Percentiles rank a stretch among this genome's conserved stretches.
These are phyloP conservation scores for Guyanaporus albipodus DNA, from an alignment of 768 basidiomycete genomes.

Conservation along the genomic window DNA sequence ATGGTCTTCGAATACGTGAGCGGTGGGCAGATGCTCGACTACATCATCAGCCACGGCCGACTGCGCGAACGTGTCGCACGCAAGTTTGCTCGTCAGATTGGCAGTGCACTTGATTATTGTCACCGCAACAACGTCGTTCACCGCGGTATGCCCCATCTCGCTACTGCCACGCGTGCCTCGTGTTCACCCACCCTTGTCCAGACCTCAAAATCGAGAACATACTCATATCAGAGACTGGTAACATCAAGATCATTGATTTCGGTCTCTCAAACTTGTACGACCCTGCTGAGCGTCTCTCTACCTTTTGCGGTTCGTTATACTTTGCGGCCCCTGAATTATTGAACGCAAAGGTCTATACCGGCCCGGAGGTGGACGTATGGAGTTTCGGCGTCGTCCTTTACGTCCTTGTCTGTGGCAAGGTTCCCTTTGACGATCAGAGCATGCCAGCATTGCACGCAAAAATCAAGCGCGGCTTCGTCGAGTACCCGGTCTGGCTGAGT, in stretches of 20 bases:
- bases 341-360: slow-evolving; percentile 94
- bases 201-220: slow-evolving; percentile 99
- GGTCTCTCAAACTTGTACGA: slow-evolving; percentile 95
- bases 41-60: slow-evolving; percentile 97
- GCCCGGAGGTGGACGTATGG: slow-evolving; percentile 99
- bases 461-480: slow-evolving; percentile 95
- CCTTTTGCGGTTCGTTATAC: slow-evolving; percentile 97
- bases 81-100: slow-evolving; percentile 97
- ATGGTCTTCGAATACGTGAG: slow-evolving; percentile 99
- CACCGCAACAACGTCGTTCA: slow-evolving; percentile 98
- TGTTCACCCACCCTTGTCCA: slow-evolving; percentile 1
- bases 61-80: slow-evolving; percentile 92
- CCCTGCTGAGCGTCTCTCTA: slow-evolving; percentile 75
- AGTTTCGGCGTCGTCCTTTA: slow-evolving; percentile 98
- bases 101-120: slow-evolving; percentile 93
- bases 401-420: slow-evolving; percentile 96
- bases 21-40: slow-evolving; percentile 99
- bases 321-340: slow-evolving; percentile 98
- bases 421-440: slow-evolving; percentile 98
- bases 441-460: slow-evolving; percentile 99
- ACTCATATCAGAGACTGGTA: slow-evolving; percentile 95
- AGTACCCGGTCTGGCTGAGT: slow-evolving; percentile 96
- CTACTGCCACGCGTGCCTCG: not conserved
- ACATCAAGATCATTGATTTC: slow-evolving; percentile 99
- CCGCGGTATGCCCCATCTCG: slow-evolving; percentile 51